phyloP scores from a whole-genome alignment of 2,329 filamentous ascomycete genomes.

The Sphaerostilbella broomeana region DNA sequence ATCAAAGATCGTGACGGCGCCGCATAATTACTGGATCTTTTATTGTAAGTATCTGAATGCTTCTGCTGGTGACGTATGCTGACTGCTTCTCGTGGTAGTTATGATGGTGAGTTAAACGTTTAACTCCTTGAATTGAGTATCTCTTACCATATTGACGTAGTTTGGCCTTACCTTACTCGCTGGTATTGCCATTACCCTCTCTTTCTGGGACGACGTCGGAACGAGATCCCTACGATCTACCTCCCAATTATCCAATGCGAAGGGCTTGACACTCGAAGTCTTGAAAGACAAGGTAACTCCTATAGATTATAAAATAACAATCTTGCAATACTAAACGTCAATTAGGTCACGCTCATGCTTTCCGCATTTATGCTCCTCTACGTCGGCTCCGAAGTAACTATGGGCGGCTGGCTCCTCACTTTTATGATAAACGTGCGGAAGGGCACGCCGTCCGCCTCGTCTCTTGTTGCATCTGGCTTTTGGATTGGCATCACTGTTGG shows the following conservation, averaged over 20 bases:
- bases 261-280: slow-evolving; percentile 2
- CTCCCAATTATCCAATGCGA: background rate
- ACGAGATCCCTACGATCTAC: background rate
- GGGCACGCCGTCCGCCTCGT: slow-evolving; percentile 56
- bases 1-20: slow-evolving; percentile 4
- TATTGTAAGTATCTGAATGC: slow-evolving; percentile 4
- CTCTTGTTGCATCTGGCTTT: slow-evolving; percentile 69
- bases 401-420: slow-evolving; percentile 76
- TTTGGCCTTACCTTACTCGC: slow-evolving; percentile 2
- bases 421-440: slow-evolving; percentile 74
- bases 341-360: slow-evolving; percentile 9
- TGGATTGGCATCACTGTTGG: slow-evolving; percentile 75
- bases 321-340: too few relatives aligned
- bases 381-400: slow-evolving; percentile 66
- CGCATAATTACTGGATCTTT: slow-evolving; percentile 10
- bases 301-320: background rate
- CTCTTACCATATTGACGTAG: too few relatives aligned
- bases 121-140: too few relatives aligned
- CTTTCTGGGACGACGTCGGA: slow-evolving; percentile 11
- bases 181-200: slow-evolving; percentile 3
- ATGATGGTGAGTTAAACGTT: too few relatives aligned
- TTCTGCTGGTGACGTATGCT: background rate
- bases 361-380: slow-evolving; percentile 63
- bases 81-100: too few relatives aligned
- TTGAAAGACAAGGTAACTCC: slow-evolving; percentile 5